Percentiles rank a stretch among this genome's conserved stretches.
Conservation (phyloP, 768 basidiomycete species). For the Gymnopilus junonius region DNA sequence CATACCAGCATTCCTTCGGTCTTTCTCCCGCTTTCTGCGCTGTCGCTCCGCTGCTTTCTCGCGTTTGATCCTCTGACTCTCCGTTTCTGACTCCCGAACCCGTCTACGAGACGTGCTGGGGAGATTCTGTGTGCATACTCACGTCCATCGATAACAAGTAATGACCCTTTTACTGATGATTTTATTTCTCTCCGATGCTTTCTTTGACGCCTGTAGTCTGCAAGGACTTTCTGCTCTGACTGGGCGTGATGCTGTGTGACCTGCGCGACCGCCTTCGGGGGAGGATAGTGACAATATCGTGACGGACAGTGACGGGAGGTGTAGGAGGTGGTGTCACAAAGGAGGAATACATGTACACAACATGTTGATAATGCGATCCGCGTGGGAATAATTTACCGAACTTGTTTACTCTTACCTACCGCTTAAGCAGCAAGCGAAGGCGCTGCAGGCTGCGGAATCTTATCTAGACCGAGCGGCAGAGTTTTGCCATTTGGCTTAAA, state of each 20-base stretch:
- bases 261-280: slow-evolving; percentile 40
- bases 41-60: slow-evolving; percentile 90
- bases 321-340: slow-evolving; percentile 41
- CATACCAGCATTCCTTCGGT: slow-evolving; percentile 46
- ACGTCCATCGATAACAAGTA: slow-evolving; percentile 24
- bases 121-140: slow-evolving; percentile 29
- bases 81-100: slow-evolving; percentile 73
- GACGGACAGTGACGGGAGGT: slow-evolving; percentile 51
- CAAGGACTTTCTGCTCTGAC: slow-evolving; percentile 21
- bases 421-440: no score
- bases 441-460: not conserved
- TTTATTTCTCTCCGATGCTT: slow-evolving; percentile 15
- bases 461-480: not conserved
- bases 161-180: slow-evolving; percentile 11
- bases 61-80: slow-evolving; percentile 73
- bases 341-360: not conserved
- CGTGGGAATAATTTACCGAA: slow-evolving; percentile 21
- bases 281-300: slow-evolving; percentile 51
- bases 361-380: slow-evolving; percentile 13
- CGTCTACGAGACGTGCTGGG: slow-evolving; percentile 51
- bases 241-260: slow-evolving; percentile 49
- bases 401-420: no score
- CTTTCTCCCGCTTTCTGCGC: slow-evolving; percentile 80
- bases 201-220: slow-evolving; percentile 20
- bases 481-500: not conserved